A percentile compares a stretch with the other conserved stretches of the same genome.
Evolutionary conservation across 371 early-diverging fungal species (phyloP).

Genomic region (Mucor saturninus): DNA sequence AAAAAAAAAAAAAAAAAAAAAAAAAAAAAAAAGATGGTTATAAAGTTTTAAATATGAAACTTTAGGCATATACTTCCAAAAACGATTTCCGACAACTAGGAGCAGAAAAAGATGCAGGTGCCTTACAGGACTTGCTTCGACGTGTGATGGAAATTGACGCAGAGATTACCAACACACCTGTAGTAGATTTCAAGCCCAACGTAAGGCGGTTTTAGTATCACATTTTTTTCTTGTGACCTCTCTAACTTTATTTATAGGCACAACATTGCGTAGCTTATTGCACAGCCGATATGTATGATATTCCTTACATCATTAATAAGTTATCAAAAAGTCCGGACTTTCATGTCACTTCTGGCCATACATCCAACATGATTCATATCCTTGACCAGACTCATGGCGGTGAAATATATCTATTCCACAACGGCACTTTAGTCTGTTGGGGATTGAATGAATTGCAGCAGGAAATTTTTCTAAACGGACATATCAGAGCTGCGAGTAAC

Average conservation of each 20-base stretch:
- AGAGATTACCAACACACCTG: conserved; percentile 25
- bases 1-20: background rate
- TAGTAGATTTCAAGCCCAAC: conserved; percentile 25
- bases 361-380: conserved; percentile 26
- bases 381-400: conserved; percentile 26
- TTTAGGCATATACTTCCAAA: background rate
- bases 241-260: conserved; percentile 20
- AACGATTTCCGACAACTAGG: conserved; percentile 28
- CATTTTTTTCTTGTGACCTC: background rate
- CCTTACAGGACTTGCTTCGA: conserved; percentile 35
- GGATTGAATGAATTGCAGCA: conserved; percentile 18
- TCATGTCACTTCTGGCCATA: background rate
- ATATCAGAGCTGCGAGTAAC: background rate
- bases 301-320: conserved; percentile 1
- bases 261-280: conserved; percentile 35
- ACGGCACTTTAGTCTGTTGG: conserved; percentile 37
- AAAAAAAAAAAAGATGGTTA: background rate
- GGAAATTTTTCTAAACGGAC: conserved; percentile 7
- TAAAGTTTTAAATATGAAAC: background rate
- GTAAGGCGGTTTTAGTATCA: conserved; percentile 13
- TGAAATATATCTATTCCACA: conserved; percentile 33
- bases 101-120: conserved; percentile 34
- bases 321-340: background rate
- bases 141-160: conserved; percentile 44
- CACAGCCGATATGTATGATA: conserved; percentile 21